A percentile compares a stretch with the other conserved stretches of the same genome.
Evolutionary conservation across 2,329 filamentous ascomycete genomes (phyloP).

Genomic region (Elsinoe arachidis): DNA sequence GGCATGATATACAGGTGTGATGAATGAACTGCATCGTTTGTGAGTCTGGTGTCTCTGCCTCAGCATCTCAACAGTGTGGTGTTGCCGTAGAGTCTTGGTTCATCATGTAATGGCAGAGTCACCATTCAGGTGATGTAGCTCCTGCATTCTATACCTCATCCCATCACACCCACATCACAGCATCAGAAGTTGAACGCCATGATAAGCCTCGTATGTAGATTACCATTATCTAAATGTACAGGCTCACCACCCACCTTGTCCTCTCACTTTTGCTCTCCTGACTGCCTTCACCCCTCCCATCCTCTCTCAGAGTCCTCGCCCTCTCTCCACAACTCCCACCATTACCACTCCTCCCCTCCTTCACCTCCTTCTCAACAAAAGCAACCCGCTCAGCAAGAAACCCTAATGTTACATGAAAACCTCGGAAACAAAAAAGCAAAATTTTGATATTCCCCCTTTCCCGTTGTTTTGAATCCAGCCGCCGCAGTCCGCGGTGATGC

Average conservation of each 20-base stretch:
- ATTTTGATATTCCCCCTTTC: background rate
- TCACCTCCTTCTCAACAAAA: background rate
- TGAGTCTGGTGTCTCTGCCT: no score
- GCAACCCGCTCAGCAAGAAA: background rate
- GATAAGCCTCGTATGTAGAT: conserved; percentile 6
- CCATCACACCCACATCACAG: background rate
- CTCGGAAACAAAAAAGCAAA: background rate
- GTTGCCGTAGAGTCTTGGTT: no score
- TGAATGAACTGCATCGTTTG: no score
- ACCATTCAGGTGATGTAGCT: no score
- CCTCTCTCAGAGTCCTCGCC: background rate
- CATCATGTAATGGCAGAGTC: no score
- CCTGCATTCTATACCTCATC: no score
- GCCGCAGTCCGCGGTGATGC: background rate
- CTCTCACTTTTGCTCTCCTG: background rate
- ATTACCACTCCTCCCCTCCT: background rate
- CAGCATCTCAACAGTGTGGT: no score
- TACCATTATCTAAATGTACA: conserved; percentile 10
- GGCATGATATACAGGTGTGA: background rate
- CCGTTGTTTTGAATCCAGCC: background rate
- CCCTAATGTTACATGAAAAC: background rate
- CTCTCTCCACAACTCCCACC: background rate
- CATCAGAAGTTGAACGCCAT: background rate
- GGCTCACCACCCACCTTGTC: background rate
- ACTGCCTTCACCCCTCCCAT: background rate